These are phyloP conservation scores for Podaxis carcinomalis DNA, from an alignment of 768 basidiomycete genomes.

Conservation along the genomic window DNA sequence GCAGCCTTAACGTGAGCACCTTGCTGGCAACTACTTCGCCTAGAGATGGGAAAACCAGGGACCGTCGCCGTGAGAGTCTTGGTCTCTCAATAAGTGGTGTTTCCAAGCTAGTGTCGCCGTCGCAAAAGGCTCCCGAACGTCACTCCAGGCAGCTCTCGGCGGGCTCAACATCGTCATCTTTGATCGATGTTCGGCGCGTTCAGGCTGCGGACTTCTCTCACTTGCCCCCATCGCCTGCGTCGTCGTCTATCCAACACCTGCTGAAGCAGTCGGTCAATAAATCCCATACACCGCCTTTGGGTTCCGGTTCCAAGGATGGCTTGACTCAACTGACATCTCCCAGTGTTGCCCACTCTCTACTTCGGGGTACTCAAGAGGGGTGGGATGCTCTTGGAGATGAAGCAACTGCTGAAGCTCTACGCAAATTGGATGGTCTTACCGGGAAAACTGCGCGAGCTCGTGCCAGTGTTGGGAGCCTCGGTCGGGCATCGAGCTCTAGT, in stretches of 20 bases:
- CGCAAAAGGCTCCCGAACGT: constrained; percentile 29
- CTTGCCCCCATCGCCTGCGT: constrained; percentile 86
- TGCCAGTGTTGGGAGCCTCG: constrained; percentile 71
- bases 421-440: constrained; percentile 87
- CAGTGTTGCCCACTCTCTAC: constrained; percentile 78
- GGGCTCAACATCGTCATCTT: constrained; percentile 63
- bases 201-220: constrained; percentile 82
- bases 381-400: constrained; percentile 88
- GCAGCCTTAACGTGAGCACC: constrained; percentile 60
- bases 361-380: constrained; percentile 85
- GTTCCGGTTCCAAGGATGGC: constrained; percentile 40
- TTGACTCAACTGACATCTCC: constrained; percentile 41
- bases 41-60: constrained; percentile 45
- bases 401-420: constrained; percentile 84
- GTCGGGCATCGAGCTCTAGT: constrained; percentile 60
- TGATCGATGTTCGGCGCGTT: constrained; percentile 56
- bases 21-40: constrained; percentile 28
- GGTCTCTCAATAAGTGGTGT: constrained; percentile 37
- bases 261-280: constrained; percentile 50
- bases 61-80: constrained; percentile 51
- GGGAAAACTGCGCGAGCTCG: constrained; percentile 74
- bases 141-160: constrained; percentile 68
- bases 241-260: constrained; percentile 85
- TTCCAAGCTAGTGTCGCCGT: constrained; percentile 27
- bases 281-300: constrained; percentile 33